These are phyloP conservation scores for Favolaschia claudopus DNA, from an alignment of 768 basidiomycete genomes.

Conservation along the genomic window DNA sequence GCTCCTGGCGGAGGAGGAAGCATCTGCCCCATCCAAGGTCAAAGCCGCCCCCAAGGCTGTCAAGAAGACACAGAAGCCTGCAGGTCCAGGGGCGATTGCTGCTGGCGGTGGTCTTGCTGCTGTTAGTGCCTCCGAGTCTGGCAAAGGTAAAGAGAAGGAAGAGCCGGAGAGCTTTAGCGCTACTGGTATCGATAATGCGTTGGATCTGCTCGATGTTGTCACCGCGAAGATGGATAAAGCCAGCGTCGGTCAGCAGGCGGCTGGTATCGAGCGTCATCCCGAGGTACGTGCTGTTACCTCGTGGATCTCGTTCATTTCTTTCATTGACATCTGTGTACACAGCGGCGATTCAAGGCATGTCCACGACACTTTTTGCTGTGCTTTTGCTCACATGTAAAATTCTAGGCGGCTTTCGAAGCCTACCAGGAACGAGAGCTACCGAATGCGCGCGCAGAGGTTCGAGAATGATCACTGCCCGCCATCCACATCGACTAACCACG, in stretches of 20 bases:
- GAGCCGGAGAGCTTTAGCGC: slow-evolving; percentile 78
- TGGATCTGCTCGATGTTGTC: slow-evolving; percentile 89
- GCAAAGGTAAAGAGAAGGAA: slow-evolving; percentile 38
- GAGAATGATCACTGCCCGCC: slow-evolving; percentile 29
- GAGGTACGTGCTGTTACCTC: slow-evolving; percentile 63
- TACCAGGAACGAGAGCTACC: slow-evolving; percentile 90
- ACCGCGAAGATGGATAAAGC: slow-evolving; percentile 95
- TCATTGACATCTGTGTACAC: slow-evolving; percentile 20
- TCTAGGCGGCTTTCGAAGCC: slow-evolving; percentile 87
- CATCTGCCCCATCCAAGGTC: slow-evolving; percentile 59
- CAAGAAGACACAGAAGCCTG: slow-evolving; percentile 68
- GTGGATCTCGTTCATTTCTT: slow-evolving; percentile 9
- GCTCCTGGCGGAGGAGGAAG: slow-evolving; percentile 63
- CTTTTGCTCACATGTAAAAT: slow-evolving; percentile 7
- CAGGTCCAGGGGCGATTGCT: slow-evolving; percentile 86
- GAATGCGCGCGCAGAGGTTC: slow-evolving; percentile 77
- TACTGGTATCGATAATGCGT: slow-evolving; percentile 88
- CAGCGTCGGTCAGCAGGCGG: slow-evolving; percentile 86
- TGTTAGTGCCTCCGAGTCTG: slow-evolving; percentile 21
- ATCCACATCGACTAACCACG: slow-evolving; percentile 16
- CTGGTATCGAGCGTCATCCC: slow-evolving; percentile 87
- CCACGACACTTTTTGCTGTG: background rate
- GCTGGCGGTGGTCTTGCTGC: slow-evolving; percentile 64
- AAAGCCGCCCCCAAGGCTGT: slow-evolving; percentile 72
- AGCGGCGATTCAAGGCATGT: slow-evolving; percentile 89